Evolutionary conservation across 805 yeast species (phyloP), one percentile per base, ranked within the genome.

Genomic region (Candida multigemmis): DNA sequence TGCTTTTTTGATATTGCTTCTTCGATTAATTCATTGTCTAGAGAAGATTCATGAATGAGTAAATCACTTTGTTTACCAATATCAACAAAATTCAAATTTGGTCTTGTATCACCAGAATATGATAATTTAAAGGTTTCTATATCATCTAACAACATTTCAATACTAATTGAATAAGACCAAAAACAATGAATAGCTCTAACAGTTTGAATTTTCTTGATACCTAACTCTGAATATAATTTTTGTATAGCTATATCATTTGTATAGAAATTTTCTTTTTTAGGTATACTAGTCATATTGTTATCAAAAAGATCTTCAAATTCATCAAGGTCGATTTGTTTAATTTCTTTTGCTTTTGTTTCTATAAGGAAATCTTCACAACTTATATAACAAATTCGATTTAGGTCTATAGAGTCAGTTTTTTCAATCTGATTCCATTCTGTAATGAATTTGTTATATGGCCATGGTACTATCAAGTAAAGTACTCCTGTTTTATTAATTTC

Each of bases 71-170:
- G 49, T 12, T 45, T 33, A 2, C 96, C 97, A 28, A 83, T 68
- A 3, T 56, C 62, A 0, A 79, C 71, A 51, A 86, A 86, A 25
- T 48, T 54, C 3, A 56, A 44, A 36, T 74, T 77, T 1, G 98
- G 98, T 41, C 96, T 71, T 0, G 97, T 84, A 47, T 91, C 99
- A 8, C 98, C 98, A 2, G 96, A 85, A 48, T 83, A 91, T 1
- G 96, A 78, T 1, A 87, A 61, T 39, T 72, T 79, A 59, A 85
- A 85, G 0, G 44, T 33, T 11, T 50, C 53, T 1, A 37, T 29
- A 3, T 33, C 36, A 32, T 50, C 51, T 29, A 79, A 68, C 2
- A 65, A 46, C 7, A 87, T 60, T 0, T 72, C 49, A 22, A 76
- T 68, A 11, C 81, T 73, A 7, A 55, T 54, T 3, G 65, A 60